Evolutionary conservation across 805 yeast species (phyloP).

Genomic region (Sungouiella thailandica): DNA sequence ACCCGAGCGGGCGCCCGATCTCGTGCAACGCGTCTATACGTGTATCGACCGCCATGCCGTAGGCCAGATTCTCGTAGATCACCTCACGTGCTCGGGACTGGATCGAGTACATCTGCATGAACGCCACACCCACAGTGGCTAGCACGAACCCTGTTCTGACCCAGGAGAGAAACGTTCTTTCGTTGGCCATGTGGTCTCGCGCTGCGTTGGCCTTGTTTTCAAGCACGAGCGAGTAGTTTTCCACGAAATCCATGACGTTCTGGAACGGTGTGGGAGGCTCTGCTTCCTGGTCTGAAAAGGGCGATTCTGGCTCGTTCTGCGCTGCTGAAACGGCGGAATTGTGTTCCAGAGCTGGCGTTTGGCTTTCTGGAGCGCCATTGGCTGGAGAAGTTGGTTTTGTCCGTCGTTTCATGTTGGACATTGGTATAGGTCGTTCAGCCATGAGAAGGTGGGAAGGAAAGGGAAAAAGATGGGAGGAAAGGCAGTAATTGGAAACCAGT

Average conservation of each 20-base stretch:
- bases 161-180: conserved; percentile 64
- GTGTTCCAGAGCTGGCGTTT: too few species aligned
- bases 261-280: neutral
- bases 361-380: too few species aligned
- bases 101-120: conserved; percentile 51
- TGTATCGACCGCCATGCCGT: neutral
- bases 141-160: conserved; percentile 54
- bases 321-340: too few species aligned
- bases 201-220: conserved; percentile 33
- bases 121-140: conserved; percentile 56
- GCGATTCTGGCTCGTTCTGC: too few species aligned
- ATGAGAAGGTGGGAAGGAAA: too few species aligned
- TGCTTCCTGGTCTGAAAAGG: too few species aligned
- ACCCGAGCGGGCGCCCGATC: conserved; percentile 10
- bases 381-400: too few species aligned
- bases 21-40: neutral
- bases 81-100: conserved; percentile 14
- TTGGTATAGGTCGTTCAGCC: too few species aligned
- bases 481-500: too few species aligned
- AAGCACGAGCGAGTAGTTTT: conserved; percentile 9
- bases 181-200: conserved; percentile 51
- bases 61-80: conserved; percentile 1
- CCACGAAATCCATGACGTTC: neutral
- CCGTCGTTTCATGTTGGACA: too few species aligned
- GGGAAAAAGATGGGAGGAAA: too few species aligned